phyloP scores from a whole-genome alignment of 345 rosid genomes.

The Viola odorata region DNA sequence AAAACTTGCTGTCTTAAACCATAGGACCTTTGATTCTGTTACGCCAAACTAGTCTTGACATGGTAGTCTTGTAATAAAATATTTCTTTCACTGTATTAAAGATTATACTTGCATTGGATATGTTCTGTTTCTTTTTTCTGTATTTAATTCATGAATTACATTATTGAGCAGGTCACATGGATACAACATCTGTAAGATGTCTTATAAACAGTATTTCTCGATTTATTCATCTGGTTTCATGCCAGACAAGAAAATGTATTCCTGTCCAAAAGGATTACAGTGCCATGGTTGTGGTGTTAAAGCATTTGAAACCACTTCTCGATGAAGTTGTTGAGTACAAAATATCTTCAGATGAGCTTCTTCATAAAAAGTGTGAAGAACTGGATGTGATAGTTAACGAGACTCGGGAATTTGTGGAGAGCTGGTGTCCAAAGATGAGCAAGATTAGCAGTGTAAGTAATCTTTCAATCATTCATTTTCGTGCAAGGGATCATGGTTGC shows the following conservation, averaged over 20 bases:
- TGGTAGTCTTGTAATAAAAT: neutral
- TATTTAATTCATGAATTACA: slow-evolving; percentile 1
- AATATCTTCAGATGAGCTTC: slow-evolving; percentile 42
- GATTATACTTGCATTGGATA: neutral
- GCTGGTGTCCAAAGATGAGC: slow-evolving; percentile 70
- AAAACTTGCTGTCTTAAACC: slow-evolving; percentile 6
- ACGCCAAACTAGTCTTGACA: slow-evolving; percentile 3
- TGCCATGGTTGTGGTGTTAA: slow-evolving; percentile 48
- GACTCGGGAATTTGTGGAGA: slow-evolving; percentile 76
- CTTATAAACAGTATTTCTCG: slow-evolving; percentile 82
- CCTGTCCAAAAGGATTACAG: slow-evolving; percentile 56
- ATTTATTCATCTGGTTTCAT: slow-evolving; percentile 72
- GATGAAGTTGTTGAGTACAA: slow-evolving; percentile 65
- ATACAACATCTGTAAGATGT: slow-evolving; percentile 47
- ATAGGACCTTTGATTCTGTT: neutral
- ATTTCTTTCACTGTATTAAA: neutral
- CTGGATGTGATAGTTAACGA: slow-evolving; percentile 64
- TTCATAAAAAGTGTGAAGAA: slow-evolving; percentile 61
- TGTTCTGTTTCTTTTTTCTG: neutral
- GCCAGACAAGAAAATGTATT: slow-evolving; percentile 51
- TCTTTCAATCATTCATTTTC: slow-evolving; percentile 1
- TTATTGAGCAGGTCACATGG: slow-evolving; percentile 55
- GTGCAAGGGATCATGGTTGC: neutral
- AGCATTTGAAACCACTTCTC: slow-evolving; percentile 69
- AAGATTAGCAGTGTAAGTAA: slow-evolving; percentile 65